phyloP scores from a whole-genome alignment of 208 protist genomes.

The Crithidia sp. region DNA sequence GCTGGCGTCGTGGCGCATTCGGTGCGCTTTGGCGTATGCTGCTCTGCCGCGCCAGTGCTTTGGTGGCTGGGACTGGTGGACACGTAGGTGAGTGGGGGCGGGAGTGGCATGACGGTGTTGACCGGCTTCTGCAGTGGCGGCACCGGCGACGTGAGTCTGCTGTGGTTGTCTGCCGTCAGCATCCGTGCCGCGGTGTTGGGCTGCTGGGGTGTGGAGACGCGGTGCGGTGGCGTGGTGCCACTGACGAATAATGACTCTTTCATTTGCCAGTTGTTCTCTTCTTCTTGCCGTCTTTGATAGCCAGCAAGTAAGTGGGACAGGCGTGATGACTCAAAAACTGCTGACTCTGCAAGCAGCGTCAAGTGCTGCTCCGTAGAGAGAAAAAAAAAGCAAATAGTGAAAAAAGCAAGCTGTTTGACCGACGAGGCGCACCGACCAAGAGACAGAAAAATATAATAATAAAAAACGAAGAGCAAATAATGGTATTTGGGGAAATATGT shows the following conservation, averaged over 20 bases:
- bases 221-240: neutral
- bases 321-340: no score
- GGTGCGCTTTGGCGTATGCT: neutral
- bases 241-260: neutral
- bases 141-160: neutral
- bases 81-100: neutral
- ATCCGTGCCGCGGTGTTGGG: slow-evolving; percentile 9
- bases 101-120: neutral
- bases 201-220: neutral
- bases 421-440: no score
- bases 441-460: neutral
- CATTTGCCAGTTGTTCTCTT: neutral
- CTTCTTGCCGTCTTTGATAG: no score
- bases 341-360: no score
- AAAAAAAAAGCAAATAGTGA: no score
- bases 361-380: no score
- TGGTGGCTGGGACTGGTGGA: neutral
- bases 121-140: neutral
- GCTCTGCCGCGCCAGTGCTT: neutral
- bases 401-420: no score
- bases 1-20: neutral
- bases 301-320: no score
- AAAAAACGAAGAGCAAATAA: neutral
- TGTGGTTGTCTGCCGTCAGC: neutral
- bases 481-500: no score